A percentile compares a stretch with the other conserved stretches of the same genome.
These are phyloP conservation scores for Aureobasidium sp. DNA, from an alignment of 2,329 filamentous ascomycete genomes.

Conservation along the genomic window DNA sequence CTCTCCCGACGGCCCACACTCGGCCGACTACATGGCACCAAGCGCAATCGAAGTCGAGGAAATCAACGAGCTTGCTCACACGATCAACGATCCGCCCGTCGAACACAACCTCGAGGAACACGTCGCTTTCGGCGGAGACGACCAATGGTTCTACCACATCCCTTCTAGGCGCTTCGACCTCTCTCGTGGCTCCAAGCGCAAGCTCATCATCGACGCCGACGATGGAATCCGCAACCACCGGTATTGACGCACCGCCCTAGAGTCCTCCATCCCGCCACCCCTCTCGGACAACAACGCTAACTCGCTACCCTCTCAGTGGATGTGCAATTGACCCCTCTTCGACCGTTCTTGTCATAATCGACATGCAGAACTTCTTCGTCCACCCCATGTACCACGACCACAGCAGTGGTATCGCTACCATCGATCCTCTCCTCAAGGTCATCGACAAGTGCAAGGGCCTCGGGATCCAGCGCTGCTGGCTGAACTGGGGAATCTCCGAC, in stretches of 20 bases:
- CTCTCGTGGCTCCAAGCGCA: conserved; percentile 28
- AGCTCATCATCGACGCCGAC: conserved; percentile 32
- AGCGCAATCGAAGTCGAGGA: conserved; percentile 21
- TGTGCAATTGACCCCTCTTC: conserved; percentile 32
- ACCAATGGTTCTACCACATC: conserved; percentile 35
- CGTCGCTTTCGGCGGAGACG: conserved; percentile 32
- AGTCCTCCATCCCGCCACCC: conserved; percentile 2
- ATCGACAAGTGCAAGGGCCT: conserved; percentile 32
- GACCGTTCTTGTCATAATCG: conserved; percentile 27
- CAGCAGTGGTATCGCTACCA: conserved; percentile 23
- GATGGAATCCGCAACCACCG: conserved; percentile 31
- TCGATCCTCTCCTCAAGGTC: conserved; percentile 29
- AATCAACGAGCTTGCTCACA: conserved; percentile 21
- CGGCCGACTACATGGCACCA: conserved; percentile 21
- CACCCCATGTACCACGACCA: conserved; percentile 25
- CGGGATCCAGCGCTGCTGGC: conserved; percentile 33
- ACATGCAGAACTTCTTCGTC: conserved; percentile 23
- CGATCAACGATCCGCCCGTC: conserved; percentile 16
- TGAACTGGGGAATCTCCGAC: conserved; percentile 35
- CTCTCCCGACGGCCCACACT: neutral
- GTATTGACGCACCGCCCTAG: neutral
- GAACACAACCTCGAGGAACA: conserved; percentile 29
- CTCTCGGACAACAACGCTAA: neutral
- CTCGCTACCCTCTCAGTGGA: conserved; percentile 19
- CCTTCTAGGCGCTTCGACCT: conserved; percentile 34